phyloP scores from a whole-genome alignment of 495 filamentous ascomycete genomes.

The Niebla homalea region DNA sequence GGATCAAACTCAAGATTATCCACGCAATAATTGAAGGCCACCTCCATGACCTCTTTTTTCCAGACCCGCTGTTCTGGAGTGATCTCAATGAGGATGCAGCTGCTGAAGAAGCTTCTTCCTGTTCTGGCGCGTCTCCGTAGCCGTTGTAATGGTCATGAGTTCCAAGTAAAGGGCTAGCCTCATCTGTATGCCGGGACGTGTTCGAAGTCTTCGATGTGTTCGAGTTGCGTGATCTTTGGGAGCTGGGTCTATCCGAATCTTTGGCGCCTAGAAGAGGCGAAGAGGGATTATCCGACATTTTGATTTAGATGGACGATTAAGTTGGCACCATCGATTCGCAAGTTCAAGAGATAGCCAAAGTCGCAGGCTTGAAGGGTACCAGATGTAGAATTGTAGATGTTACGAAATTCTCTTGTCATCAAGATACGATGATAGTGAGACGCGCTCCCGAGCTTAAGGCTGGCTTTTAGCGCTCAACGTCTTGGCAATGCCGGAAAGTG shows the following conservation, averaged over 20 bases:
- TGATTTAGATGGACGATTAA: neutral
- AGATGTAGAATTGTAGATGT: too few species aligned
- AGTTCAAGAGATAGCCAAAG: too few species aligned
- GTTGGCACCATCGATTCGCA: too few species aligned
- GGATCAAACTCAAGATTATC: constrained; percentile 29
- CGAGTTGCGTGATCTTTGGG: constrained; percentile 6
- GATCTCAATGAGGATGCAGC: constrained; percentile 18
- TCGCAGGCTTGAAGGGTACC: too few species aligned
- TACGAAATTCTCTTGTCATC: too few species aligned
- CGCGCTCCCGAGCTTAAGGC: neutral
- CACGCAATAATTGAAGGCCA: constrained; percentile 49
- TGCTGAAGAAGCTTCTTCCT: constrained; percentile 14
- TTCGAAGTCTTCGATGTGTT: constrained; percentile 7
- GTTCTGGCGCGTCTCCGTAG: constrained; percentile 37
- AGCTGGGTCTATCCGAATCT: constrained; percentile 4
- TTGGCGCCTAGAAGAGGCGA: constrained; percentile 11
- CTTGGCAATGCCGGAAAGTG: too few species aligned
- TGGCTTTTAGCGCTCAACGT: too few species aligned
- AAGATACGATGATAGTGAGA: neutral
- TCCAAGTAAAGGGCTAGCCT: constrained; percentile 14
- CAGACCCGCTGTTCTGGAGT: constrained; percentile 12
- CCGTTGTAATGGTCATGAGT: constrained; percentile 25
- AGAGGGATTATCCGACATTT: constrained; percentile 13
- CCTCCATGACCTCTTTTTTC: constrained; percentile 25
- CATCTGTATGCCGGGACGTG: constrained; percentile 5